A percentile compares a stretch with the other conserved stretches of the same genome.
phyloP scores from a whole-genome alignment of 176 grass and related monocot genomes.

The Oryza meridionalis region DNA sequence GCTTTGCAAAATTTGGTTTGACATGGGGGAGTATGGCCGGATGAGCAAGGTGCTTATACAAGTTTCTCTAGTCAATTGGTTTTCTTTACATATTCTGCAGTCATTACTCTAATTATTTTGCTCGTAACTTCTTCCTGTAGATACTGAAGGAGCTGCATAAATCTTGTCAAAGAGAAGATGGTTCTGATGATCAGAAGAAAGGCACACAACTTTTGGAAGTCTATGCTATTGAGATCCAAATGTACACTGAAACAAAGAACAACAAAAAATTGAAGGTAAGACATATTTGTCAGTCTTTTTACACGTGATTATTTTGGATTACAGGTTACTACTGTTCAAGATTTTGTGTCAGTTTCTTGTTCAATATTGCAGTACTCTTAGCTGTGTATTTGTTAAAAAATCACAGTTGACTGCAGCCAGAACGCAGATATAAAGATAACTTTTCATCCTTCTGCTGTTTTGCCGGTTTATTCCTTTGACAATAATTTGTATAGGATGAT shows the following conservation, averaged over 20 bases:
- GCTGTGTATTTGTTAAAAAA: not conserved
- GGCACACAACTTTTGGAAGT: slow-evolving; percentile 99
- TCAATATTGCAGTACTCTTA: not conserved
- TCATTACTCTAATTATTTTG: slow-evolving; percentile 4
- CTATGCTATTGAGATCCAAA: slow-evolving; percentile 99
- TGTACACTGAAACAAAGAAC: slow-evolving; percentile 99
- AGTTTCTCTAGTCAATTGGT: not conserved
- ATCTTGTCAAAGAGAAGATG: slow-evolving; percentile 98
- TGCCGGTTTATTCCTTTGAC: not conserved
- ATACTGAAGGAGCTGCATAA: slow-evolving; percentile 89
- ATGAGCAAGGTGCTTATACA: slow-evolving; percentile 87
- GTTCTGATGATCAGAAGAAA: slow-evolving; percentile 99
- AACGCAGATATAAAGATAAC: not conserved
- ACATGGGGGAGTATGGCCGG: slow-evolving; percentile 90
- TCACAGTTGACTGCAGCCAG: not conserved
- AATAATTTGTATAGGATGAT: slow-evolving; percentile 1
- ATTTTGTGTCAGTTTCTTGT: slow-evolving; percentile 2
- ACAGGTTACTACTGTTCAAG: not conserved
- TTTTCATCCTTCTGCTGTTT: not conserved
- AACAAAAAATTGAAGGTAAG: slow-evolving; percentile 97
- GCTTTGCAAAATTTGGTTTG: slow-evolving; percentile 99
- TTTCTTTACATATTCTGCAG: not conserved
- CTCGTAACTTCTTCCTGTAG: slow-evolving; percentile 35
- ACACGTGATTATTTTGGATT: not conserved
- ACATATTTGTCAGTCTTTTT: not conserved